Conservation (phyloP, 129 eudicot genomes). For the Tagetes patula region DNA sequence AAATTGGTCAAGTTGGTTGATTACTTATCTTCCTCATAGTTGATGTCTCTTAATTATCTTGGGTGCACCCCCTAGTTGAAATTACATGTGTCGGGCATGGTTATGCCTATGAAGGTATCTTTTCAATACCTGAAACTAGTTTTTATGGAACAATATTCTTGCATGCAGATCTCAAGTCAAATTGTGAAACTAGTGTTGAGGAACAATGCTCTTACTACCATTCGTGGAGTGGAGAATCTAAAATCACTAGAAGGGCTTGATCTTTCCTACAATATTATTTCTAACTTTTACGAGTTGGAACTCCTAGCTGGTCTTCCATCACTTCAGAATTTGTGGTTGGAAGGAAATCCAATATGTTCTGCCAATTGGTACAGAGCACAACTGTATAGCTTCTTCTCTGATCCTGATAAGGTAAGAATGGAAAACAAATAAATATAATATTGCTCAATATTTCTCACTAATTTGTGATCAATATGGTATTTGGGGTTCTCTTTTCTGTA, state of each 20-base stretch:
- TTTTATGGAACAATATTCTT: slow-evolving; percentile 12
- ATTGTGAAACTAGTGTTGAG: slow-evolving; percentile 87
- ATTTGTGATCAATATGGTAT: not conserved
- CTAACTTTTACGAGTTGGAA: slow-evolving; percentile 72
- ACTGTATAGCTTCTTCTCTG: slow-evolving; percentile 70
- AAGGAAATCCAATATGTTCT: slow-evolving; percentile 88
- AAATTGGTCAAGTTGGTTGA: not conserved
- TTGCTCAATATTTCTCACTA: not conserved
- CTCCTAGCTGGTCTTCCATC: slow-evolving; percentile 66
- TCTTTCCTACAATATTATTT: slow-evolving; percentile 85
- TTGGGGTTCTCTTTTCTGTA: not conserved
- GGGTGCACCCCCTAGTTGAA: not conserved
- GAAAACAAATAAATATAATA: not conserved
- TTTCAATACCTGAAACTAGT: slow-evolving; percentile 2
- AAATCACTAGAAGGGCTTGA: slow-evolving; percentile 86
- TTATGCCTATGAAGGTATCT: not conserved
- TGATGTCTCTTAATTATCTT: not conserved
- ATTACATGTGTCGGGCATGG: not conserved
- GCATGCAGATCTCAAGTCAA: slow-evolving; percentile 67
- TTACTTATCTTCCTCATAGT: not conserved
- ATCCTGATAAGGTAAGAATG: slow-evolving; percentile 63
- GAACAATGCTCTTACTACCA: slow-evolving; percentile 79
- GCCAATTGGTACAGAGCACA: slow-evolving; percentile 89
- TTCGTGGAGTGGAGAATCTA: slow-evolving; percentile 75
- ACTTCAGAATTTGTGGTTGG: slow-evolving; percentile 72